These are phyloP conservation scores for Eragrostis tef DNA, from an alignment of 202 grass and related monocot species.

Conservation along the genomic window DNA sequence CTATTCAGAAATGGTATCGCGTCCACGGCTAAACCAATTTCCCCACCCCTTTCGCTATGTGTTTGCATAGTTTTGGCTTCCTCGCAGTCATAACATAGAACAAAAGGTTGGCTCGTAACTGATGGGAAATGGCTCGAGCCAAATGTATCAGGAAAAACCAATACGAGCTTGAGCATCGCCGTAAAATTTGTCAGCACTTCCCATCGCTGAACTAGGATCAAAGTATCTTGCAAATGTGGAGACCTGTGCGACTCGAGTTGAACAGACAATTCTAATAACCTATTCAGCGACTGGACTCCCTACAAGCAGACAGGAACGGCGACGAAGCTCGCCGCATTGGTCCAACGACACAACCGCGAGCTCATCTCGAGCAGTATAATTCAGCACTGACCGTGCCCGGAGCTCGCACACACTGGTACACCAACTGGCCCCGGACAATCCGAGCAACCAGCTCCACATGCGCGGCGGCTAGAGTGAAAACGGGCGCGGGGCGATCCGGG, in stretches of 20 bases:
- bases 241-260: neutral
- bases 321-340: conserved; percentile 31
- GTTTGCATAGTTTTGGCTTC: neutral
- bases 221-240: neutral
- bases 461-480: neutral
- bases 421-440: neutral
- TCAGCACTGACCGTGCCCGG: neutral
- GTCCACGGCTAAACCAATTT: neutral
- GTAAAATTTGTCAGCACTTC: neutral
- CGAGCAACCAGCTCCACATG: neutral
- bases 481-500: neutral
- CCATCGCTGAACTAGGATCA: neutral
- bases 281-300: neutral
- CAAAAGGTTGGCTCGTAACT: neutral
- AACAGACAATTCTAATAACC: neutral
- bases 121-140: neutral
- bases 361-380: neutral
- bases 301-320: neutral
- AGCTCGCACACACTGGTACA: neutral
- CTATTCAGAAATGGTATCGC: neutral
- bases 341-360: neutral
- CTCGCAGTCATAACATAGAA: neutral
- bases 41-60: neutral
- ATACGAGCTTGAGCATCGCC: neutral
- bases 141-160: neutral